A percentile compares a stretch with the other conserved stretches of the same genome.
These are phyloP conservation scores for Candida frijolesensis DNA, from an alignment of 1,139 yeast genomes.

Conservation along the genomic window DNA sequence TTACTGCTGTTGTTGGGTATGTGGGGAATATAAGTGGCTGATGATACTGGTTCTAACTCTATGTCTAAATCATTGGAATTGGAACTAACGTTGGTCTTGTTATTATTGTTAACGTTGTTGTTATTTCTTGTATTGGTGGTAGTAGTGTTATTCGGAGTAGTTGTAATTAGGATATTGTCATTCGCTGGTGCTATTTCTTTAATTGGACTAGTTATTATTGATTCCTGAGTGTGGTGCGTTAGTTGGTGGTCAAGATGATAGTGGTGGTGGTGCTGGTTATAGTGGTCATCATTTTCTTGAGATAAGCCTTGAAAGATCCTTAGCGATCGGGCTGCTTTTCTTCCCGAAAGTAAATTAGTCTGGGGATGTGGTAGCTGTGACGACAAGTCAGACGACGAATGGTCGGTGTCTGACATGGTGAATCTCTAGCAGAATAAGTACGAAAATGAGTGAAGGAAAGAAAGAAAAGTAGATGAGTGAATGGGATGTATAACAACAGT, in stretches of 20 bases:
- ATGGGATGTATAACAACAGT: neutral
- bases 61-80: neutral
- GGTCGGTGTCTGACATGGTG: neutral
- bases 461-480: neutral
- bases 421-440: too few species aligned
- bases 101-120: neutral
- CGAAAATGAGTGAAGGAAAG: neutral
- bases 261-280: slow-evolving; percentile 1
- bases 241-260: neutral
- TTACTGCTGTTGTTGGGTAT: slow-evolving; percentile 23
- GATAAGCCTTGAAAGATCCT: slow-evolving; percentile 33
- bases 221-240: slow-evolving; percentile 3
- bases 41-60: slow-evolving; percentile 30
- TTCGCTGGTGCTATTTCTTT: slow-evolving; percentile 4
- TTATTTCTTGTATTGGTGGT: neutral
- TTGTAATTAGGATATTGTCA: slow-evolving; percentile 1
- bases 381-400: neutral
- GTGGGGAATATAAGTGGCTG: slow-evolving; percentile 38
- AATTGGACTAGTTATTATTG: slow-evolving; percentile 7
- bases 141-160: too few species aligned
- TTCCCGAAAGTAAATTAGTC: slow-evolving; percentile 21
- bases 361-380: slow-evolving; percentile 1
- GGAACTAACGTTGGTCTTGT: neutral
- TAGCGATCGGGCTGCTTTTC: slow-evolving; percentile 44
- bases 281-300: slow-evolving; percentile 11